Base-by-base conservation (phyloP, 352 stramenopile genomes). In the Sclerospora graminicola region DNA sequence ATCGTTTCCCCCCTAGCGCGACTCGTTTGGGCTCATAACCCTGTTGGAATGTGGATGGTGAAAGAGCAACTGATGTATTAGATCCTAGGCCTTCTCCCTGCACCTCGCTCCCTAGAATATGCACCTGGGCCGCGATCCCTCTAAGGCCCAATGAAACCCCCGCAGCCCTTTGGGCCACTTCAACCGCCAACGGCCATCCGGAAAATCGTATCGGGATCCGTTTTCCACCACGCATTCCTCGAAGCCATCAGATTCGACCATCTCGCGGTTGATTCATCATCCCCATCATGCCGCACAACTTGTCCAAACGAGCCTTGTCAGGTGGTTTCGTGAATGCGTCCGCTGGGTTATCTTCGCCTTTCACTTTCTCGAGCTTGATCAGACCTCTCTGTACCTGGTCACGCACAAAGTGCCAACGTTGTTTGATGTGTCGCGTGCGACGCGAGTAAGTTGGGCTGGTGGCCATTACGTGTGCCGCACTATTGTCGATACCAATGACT, bases 401-500 rank as follows among this genome's bases (percentile, higher is more conserved):
- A 13, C 36, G 29, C 10, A 51, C 35, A 14, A 41, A 57, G 18
- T 57, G 49, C 42, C 33, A 57, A 5, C 49, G 13, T 2, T 47
- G 28, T 21, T 57, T 27, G 23, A 52, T 41, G 27, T 51, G 24
- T 34, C 42, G 16, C 7, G 30, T 57, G 8, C 42, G 10, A 10
- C 33, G 34, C 15, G 24, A 52, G 15, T 42, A 57, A 2, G 42
- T 51, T 0, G 42, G 41, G n/a, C 51, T 57, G 5, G 40, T 51
- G 24, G 51, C 34, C 35, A 58, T 46, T 1, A 49, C 39, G 18
- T 28, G 31, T 1, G 52, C 52, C 24, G 45, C 32, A 29, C 45
- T 46, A 36, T 60, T 60, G 16, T 60, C 40, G 19, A 60, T 56
- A 13, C 45, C 46, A 15, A 56, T 8, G 4, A 18, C 14, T 16